Evolutionary conservation across 23 red algal species (phyloP), one percentile per base, ranked within the genome.

Genomic region (Gracilaria gracilis): DNA sequence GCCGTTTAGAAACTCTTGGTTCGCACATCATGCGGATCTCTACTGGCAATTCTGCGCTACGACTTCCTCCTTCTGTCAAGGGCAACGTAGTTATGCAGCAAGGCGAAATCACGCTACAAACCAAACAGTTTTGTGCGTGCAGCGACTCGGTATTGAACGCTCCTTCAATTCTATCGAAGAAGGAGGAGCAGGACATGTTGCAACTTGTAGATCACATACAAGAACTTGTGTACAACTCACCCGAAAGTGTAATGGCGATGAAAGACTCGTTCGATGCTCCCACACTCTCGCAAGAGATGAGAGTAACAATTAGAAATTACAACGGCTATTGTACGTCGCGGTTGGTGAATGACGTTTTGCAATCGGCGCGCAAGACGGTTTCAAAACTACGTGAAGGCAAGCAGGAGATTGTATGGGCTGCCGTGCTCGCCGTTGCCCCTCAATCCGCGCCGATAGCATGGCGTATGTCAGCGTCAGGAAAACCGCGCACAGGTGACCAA

Each of bases 201-300:
- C 31, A 71, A 34, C 66, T 71, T 25, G 25, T 71, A 39, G 66
- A 71, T 3, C 66, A 71, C 3, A 39, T 71, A 71, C 66, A 71
- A 71, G 27, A 71, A 35, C 35, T 71, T 19, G 31, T 71, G 12
- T 71, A 71, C 66, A 71, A 36, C 25, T 35, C 31, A 4, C 3
- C 12, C 15, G 35, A 34, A 71, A 71, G 12, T 19, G 66, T 34
- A 5, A 16, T 16, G 35, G 4, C 17, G 15, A 25, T 9, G 35
- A 25, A 71, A 9, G 28, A 2, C 4, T 71, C 66, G 15, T 71
- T 9, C 35, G 28, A 25, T 71, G 66, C 66, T 36, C 66, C 66
- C 31, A 36, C 15, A 25, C 28, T 71, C 31, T 19, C 15, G 35
- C 17, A 71, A 39, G 66, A 39, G 17, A 39, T 71, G 6, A 34